Conservation (phyloP, 2,329 filamentous ascomycete species). For the Fusarium nodosum region DNA sequence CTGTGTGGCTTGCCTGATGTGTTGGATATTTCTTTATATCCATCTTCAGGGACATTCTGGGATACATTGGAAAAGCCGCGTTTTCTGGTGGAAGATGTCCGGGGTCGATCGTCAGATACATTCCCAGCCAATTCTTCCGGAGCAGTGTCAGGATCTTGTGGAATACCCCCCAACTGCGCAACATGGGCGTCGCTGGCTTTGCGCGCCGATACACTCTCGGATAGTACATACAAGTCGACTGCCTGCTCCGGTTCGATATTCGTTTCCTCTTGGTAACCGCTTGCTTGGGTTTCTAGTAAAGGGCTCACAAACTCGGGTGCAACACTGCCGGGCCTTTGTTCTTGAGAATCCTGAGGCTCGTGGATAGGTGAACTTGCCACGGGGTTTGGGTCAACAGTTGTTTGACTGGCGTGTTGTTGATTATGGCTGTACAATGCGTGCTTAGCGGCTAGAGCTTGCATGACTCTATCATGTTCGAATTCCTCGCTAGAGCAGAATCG, state of each 20-base stretch:
- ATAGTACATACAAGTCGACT: background rate
- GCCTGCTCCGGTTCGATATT: background rate
- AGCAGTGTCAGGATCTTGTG: background rate
- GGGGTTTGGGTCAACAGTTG: slow-evolving; percentile 22
- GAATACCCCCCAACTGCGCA: background rate
- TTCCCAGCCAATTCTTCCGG: background rate
- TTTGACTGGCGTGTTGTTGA: slow-evolving; percentile 34
- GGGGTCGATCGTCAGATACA: background rate
- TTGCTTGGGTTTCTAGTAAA: slow-evolving; percentile 25
- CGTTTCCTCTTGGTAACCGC: background rate
- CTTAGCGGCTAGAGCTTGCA: slow-evolving; percentile 58
- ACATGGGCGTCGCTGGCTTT: background rate
- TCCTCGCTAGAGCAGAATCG: slow-evolving; percentile 70
- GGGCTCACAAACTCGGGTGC: slow-evolving; percentile 2
- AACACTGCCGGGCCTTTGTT: background rate
- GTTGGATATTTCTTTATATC: slow-evolving; percentile 13
- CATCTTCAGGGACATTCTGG: background rate
- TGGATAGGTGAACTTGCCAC: slow-evolving; percentile 18
- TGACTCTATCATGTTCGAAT: slow-evolving; percentile 76
- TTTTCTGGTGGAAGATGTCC: slow-evolving; percentile 27
- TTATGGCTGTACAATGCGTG: background rate
- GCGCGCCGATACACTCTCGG: background rate
- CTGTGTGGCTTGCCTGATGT: slow-evolving; percentile 24
- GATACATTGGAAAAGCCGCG: slow-evolving; percentile 37
- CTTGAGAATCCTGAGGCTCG: slow-evolving; percentile 1